Evolutionary conservation across 2,329 filamentous ascomycete genomes (phyloP).

Genomic region (Aureobasidium sp.): DNA sequence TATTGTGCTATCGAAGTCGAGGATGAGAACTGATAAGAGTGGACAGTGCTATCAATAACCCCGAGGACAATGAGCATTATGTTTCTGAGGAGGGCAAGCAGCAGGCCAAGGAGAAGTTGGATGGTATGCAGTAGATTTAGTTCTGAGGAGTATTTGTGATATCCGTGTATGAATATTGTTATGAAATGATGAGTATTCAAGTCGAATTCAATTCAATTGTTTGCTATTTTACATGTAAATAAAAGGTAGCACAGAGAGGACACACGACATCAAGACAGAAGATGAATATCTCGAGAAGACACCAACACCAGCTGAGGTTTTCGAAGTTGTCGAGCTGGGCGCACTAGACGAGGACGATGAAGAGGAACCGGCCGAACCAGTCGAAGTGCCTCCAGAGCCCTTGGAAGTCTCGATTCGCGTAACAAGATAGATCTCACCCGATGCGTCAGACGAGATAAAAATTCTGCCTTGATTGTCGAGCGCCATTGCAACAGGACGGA

Average conservation of each 20-base stretch:
- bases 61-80: neutral
- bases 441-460: constrained; percentile 55
- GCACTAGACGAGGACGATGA: neutral
- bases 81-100: constrained; percentile 13
- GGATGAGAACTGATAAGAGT: neutral
- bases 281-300: neutral
- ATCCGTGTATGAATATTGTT: neutral
- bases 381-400: neutral
- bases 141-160: neutral
- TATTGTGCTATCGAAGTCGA: too few relatives aligned
- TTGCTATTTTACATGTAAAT: neutral
- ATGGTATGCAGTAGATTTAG: neutral
- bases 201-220: neutral
- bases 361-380: neutral
- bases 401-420: neutral
- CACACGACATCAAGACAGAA: neutral
- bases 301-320: neutral
- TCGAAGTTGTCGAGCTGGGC: neutral
- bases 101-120: constrained; percentile 16
- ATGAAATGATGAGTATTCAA: neutral
- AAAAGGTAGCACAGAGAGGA: neutral
- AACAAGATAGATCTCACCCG: constrained; percentile 56
- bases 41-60: neutral
- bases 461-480: constrained; percentile 45
- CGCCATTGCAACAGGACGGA: constrained; percentile 54